Evolutionary conservation across 345 rosid genomes (phyloP).

Genomic region (Eucalyptus rudis): DNA sequence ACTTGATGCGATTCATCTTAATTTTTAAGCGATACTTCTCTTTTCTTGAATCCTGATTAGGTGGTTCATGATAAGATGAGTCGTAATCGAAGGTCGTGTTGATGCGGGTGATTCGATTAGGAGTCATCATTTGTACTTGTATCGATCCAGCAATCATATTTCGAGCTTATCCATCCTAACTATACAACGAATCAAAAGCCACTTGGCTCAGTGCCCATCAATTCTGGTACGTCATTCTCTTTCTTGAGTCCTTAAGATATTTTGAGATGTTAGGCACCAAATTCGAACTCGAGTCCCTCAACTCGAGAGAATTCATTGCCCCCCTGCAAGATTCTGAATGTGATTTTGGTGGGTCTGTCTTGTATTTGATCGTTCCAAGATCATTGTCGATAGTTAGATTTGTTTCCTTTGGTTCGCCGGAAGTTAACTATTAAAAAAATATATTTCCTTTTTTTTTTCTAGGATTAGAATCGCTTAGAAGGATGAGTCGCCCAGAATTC

Average conservation of each 20-base stretch:
- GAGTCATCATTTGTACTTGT: not conserved
- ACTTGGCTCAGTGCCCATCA: not conserved
- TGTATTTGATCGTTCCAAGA: not conserved
- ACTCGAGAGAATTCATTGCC: not conserved
- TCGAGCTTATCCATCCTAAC: not conserved
- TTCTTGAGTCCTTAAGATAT: not conserved
- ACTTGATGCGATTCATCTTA: not conserved
- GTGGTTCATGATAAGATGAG: not conserved
- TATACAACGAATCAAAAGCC: not conserved
- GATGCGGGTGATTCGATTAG: not conserved
- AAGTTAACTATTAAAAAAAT: not conserved
- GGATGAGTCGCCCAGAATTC: not conserved
- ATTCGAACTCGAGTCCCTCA: not conserved
- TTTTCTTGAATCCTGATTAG: not conserved
- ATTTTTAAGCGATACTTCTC: not conserved
- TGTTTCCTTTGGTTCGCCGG: not conserved
- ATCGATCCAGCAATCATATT: not conserved
- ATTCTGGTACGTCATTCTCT: not conserved
- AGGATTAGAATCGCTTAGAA: not conserved
- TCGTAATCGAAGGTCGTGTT: rapidly evolving
- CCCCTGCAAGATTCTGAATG: not conserved
- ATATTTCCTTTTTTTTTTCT: too few species aligned
- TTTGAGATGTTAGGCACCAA: not conserved
- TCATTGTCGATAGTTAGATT: not conserved
- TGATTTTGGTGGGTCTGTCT: not conserved